Evolutionary conservation across 2,329 filamentous ascomycete species (phyloP), one percentile per base, ranked within the genome.

Genomic region (Lasiodiplodia theobromae): DNA sequence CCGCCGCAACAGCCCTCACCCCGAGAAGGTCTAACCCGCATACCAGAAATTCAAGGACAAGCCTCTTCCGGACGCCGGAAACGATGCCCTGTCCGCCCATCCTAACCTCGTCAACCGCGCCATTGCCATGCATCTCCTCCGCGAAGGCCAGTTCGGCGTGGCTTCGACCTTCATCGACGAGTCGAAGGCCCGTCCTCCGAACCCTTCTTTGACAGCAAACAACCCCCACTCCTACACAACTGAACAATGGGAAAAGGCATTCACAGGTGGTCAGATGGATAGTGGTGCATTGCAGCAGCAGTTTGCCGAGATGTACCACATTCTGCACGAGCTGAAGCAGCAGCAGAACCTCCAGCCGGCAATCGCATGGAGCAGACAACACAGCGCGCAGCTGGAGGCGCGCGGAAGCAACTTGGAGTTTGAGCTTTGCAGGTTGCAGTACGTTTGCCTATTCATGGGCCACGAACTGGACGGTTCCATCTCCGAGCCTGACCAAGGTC

Each of bases 341-440:
- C 79, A 87, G 31, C 87, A 86, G 63, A 92, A 97, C 73, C 86
- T 98, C 1, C 79, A 87, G 0, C 93, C 94, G 0, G 96, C 96
- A 1, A 98, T 99, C 28, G 82, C 87, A 67, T 99, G 96, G 96
- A 93, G 96, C 0, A 85, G 89, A 47, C 77, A 85, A 31, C 91
- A 97, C 74, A 90, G 89, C 69, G 79, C 81, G 5, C 84, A 89
- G 31, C 85, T 99, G 2, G 93, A 97, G 75, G 86, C 87, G 4
- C 88, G 93, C 58, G 95, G 94, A 3, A 97, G 93, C 75, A 97
- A 97, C 73, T 87, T 99, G 2, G 95, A 98, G 77, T 99, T 98
- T 71, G 95, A 99, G 76, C 88, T 99, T 2, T 93, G 91, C 81
- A 92, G 93, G 72, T 85, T 98, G 21, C 93, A 97, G 73, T 99